Base-by-base conservation (phyloP, 2,329 filamentous ascomycete species). In the Colletotrichum sidae region DNA sequence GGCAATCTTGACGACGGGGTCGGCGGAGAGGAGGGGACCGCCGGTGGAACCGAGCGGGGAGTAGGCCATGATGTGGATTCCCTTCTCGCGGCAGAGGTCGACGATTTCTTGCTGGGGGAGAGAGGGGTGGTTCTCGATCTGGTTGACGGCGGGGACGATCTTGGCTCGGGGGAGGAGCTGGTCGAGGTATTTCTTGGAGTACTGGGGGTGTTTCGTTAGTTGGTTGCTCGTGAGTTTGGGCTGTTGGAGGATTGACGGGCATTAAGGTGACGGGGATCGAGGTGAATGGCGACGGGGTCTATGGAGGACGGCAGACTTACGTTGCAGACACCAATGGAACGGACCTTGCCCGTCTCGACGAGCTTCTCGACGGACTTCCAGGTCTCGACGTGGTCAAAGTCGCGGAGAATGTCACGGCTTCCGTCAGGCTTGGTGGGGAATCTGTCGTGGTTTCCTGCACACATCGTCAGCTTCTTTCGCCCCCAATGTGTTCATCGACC, bases 371-470 rank as follows among this genome's bases (percentile, higher is more conserved):
- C 89, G 75, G 85, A 86, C 80, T 90, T 90, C 91, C 92, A 96
- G 54, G 91, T 93, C 65, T 92, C 84, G 69, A 92, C 80, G 76
- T 95, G 92, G 71, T 88, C 88, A 83, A 90, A 89, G 69, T 82
- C 83, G 71, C 79, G 84, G 74, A 91, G 83, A 59, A 96, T 87
- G 76, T 96, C 92, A 68, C 92, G 88, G 50, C 84, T 85, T 69
- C 92, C 92, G 74, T 95, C 90, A 12, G 87, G 80, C 55, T 87
- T 87, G 76, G 89, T 93, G 70, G 92, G 93, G 79, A 95, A 93
- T 67, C 86, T 84, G 71, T 91, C 89, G 75, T 92, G 83, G 80
- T 92, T 91, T 68, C 89, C 88, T 83, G 42, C 8, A 1, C 8
- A 42, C 55, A 11, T 15, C 6, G 25, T 35, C 17, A 9, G 37